Percentiles rank a stretch among this genome's conserved stretches.
Evolutionary conservation across 805 yeast species (phyloP).

Genomic region (Myxozyma mucilagina): DNA sequence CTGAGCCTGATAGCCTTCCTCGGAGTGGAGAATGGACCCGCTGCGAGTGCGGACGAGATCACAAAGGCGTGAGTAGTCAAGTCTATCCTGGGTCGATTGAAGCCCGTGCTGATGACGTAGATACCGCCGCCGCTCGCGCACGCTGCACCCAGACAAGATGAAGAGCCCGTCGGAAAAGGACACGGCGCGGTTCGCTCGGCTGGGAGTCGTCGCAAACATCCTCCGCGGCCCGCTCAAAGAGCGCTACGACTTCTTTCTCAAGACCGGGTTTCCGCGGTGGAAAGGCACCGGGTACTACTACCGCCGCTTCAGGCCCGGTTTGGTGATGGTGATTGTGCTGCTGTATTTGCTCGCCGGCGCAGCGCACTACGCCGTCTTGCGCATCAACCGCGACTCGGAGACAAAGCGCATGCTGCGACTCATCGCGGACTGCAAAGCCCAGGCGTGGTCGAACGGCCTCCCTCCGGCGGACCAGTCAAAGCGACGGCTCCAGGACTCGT

Average conservation of each 20-base stretch:
- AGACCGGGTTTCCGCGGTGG: constrained; percentile 84
- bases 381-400: constrained; percentile 57
- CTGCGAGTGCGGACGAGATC: constrained; percentile 41
- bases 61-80: constrained; percentile 36
- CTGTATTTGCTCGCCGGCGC: constrained; percentile 53
- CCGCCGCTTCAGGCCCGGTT: constrained; percentile 66
- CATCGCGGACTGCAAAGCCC: constrained; percentile 38
- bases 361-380: constrained; percentile 60
- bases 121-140: constrained; percentile 67
- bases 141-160: constrained; percentile 73
- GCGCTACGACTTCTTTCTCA: constrained; percentile 80
- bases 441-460: constrained; percentile 37
- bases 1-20: constrained; percentile 37
- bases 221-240: constrained; percentile 60
- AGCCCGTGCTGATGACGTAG: neutral
- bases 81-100: neutral
- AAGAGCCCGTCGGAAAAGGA: constrained; percentile 58
- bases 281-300: constrained; percentile 66
- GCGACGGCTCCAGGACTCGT: constrained; percentile 18
- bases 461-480: constrained; percentile 32
- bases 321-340: constrained; percentile 52
- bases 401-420: constrained; percentile 50
- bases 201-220: constrained; percentile 74
- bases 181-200: constrained; percentile 71
- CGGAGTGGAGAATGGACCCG: constrained; percentile 49